These are phyloP conservation scores for Ogataea thermomethanolica DNA, from an alignment of 805 yeast genomes.

Conservation along the genomic window DNA sequence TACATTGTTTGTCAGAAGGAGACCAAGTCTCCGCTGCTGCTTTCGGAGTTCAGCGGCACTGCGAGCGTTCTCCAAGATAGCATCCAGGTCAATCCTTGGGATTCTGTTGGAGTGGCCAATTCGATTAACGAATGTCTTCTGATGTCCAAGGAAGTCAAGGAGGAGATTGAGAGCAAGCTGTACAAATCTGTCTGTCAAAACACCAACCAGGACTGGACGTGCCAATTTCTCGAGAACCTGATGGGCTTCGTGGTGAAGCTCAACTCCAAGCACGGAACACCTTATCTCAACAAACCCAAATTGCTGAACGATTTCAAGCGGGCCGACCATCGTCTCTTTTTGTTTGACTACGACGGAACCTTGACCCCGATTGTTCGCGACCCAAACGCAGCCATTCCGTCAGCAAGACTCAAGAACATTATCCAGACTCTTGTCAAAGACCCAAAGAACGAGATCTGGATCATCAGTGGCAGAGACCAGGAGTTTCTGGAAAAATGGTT, in stretches of 20 bases:
- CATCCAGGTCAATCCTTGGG: conserved; percentile 93
- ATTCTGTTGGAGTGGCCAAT: conserved; percentile 86
- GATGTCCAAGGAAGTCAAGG: conserved; percentile 47
- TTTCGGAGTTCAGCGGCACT: conserved; percentile 93
- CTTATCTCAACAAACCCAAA: conserved; percentile 73
- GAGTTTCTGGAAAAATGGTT: conserved; percentile 84
- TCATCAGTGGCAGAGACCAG: conserved; percentile 94
- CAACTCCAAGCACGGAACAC: conserved; percentile 57
- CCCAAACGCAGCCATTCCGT: conserved; percentile 98
- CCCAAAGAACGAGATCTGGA: conserved; percentile 86
- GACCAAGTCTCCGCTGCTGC: conserved; percentile 69
- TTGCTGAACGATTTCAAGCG: conserved; percentile 55
- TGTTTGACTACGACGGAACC: conserved; percentile 97
- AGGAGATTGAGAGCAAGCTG: conserved; percentile 47
- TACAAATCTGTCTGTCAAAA: conserved; percentile 62
- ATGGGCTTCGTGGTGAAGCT: conserved; percentile 32
- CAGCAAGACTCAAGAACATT: conserved; percentile 61
- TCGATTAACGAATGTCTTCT: conserved; percentile 67
- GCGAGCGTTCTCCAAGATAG: conserved; percentile 69
- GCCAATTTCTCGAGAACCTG: conserved; percentile 49
- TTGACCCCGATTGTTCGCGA: conserved; percentile 93
- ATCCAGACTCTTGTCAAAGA: conserved; percentile 63
- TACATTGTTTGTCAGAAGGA: conserved; percentile 83
- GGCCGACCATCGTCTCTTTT: conserved; percentile 68
- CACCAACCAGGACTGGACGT: conserved; percentile 81